These are phyloP conservation scores for Rhizoctonia solani DNA, from an alignment of 1,284 basidiomycete species.

Conservation along the genomic window DNA sequence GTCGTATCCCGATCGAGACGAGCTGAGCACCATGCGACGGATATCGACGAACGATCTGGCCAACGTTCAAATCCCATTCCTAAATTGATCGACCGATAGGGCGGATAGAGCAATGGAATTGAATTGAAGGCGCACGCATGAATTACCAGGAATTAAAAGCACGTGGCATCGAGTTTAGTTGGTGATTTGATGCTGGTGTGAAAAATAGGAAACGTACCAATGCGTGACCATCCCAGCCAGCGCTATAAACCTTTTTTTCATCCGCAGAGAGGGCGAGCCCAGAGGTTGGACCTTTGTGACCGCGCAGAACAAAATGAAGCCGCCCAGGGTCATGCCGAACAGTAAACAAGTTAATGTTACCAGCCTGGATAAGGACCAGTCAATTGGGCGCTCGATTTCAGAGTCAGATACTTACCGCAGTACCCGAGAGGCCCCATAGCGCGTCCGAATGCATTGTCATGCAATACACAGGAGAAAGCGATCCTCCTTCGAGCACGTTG, in stretches of 20 bases:
- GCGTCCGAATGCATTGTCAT: constrained; percentile 88
- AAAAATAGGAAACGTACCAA: constrained; percentile 60
- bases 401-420: constrained; percentile 57
- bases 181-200: not conserved
- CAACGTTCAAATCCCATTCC: constrained; percentile 99
- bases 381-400: not conserved
- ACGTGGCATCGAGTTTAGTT: not conserved
- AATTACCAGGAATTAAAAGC: not conserved
- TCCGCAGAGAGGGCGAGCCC: constrained; percentile 77
- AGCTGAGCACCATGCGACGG: constrained; percentile 87
- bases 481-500: constrained; percentile 50
- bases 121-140: constrained; percentile 1
- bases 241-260: constrained; percentile 86
- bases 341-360: constrained; percentile 88
- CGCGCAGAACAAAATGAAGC: constrained; percentile 71
- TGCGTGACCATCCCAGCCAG: constrained; percentile 93
- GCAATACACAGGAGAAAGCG: constrained; percentile 79
- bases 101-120: not conserved
- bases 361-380: constrained; percentile 56
- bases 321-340: constrained; percentile 90
- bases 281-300: constrained; percentile 84
- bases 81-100: constrained; percentile 46
- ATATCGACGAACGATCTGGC: constrained; percentile 77
- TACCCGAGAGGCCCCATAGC: constrained; percentile 85
- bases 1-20: constrained; percentile 78